Evolutionary conservation across 352 stramenopile species (phyloP).

Genomic region (Pythium brassicae): DNA sequence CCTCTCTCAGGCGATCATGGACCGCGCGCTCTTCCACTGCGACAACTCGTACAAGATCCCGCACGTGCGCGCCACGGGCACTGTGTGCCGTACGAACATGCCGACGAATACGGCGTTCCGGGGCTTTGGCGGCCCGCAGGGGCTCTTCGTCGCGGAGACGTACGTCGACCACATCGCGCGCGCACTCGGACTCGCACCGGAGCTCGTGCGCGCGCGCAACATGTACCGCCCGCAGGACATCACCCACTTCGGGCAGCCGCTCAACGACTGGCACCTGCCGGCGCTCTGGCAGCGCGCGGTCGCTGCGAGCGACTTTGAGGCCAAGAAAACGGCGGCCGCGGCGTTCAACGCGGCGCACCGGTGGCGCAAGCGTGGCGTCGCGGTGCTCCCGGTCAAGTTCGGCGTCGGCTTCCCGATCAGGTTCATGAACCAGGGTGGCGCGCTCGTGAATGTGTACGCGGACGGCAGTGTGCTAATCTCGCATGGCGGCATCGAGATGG

Average conservation of each 20-base stretch:
- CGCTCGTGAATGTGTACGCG: constrained; percentile 94
- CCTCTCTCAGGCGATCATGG: constrained; percentile 92
- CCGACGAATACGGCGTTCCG: constrained; percentile 95
- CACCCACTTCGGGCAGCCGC: constrained; percentile 92
- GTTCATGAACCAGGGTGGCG: constrained; percentile 96
- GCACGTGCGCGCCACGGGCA: constrained; percentile 85
- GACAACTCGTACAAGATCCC: constrained; percentile 95
- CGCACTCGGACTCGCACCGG: constrained; percentile 58
- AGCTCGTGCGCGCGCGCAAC: constrained; percentile 84
- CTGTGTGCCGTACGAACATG: constrained; percentile 93
- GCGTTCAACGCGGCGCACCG: constrained; percentile 91
- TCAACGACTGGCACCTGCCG: constrained; percentile 91
- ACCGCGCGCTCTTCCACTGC: constrained; percentile 94
- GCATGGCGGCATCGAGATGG: constrained; percentile 97
- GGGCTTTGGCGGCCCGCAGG: constrained; percentile 94
- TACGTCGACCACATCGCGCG: constrained; percentile 95
- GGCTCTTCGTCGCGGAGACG: constrained; percentile 88
- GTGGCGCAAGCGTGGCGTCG: constrained; percentile 89
- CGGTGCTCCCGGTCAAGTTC: constrained; percentile 89
- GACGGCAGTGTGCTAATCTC: constrained; percentile 95
- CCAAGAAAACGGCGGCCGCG: constrained; percentile 60
- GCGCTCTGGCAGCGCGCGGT: constrained; percentile 78
- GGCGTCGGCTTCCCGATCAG: constrained; percentile 96
- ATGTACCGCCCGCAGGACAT: constrained; percentile 88
- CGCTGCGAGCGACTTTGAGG: constrained; percentile 61